phyloP scores from a whole-genome alignment of 179 eudicot species.

The Vitellaria paradoxa region DNA sequence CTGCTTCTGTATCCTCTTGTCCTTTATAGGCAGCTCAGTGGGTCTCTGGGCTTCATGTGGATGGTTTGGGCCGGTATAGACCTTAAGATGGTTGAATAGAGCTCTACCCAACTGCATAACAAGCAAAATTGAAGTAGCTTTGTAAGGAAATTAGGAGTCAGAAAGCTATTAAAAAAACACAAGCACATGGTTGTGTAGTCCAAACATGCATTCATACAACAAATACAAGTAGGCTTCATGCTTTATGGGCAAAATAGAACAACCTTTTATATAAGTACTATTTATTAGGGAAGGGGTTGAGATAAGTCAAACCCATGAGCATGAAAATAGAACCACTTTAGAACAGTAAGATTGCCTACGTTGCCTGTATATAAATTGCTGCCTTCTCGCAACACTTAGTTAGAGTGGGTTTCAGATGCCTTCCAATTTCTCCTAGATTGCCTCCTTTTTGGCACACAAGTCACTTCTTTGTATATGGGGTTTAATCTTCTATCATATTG shows the following conservation, averaged over 20 bases:
- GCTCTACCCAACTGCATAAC: constrained; percentile 79
- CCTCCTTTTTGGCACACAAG: neutral
- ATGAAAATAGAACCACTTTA: neutral
- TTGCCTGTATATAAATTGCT: neutral
- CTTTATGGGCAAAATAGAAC: neutral
- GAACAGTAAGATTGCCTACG: neutral
- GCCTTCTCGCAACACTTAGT: neutral
- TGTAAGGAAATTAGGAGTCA: neutral
- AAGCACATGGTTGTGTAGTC: neutral
- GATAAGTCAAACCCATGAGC: too few relatives aligned
- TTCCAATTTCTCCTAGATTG: neutral
- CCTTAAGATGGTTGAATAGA: constrained; percentile 89
- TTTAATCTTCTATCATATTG: neutral
- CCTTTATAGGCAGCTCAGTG: constrained; percentile 63
- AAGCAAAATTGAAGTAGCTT: constrained; percentile 13
- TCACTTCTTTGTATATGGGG: neutral
- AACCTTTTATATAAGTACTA: neutral
- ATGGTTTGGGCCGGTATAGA: constrained; percentile 81
- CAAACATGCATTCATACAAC: neutral
- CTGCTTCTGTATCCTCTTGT: constrained; percentile 50
- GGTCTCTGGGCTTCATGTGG: constrained; percentile 95
- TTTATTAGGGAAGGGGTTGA: too few relatives aligned
- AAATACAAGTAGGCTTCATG: neutral
- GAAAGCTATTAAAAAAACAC: neutral
- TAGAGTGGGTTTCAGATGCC: neutral